These are phyloP conservation scores for Linnemannia elongata DNA, from an alignment of 192 early-diverging fungal species.

Conservation along the genomic window DNA sequence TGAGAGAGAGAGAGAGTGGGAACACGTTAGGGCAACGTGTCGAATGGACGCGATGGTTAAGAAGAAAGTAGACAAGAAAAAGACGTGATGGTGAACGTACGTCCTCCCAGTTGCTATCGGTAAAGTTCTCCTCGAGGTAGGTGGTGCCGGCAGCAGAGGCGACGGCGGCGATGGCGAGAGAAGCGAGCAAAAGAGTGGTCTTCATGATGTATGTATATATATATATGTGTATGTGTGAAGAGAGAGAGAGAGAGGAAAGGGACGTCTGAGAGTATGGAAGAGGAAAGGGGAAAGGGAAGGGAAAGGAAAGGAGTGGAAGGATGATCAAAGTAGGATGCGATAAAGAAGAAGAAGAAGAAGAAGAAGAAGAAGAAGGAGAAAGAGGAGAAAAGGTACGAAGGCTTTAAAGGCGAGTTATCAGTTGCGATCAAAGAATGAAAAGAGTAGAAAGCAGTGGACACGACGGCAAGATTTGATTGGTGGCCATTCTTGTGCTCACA, in stretches of 20 bases:
- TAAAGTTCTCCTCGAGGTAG: conserved; percentile 92
- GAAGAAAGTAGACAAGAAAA: not conserved
- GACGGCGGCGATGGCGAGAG: conserved; percentile 55
- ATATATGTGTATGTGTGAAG: conserved; percentile 1
- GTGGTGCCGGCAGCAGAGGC: conserved; percentile 54
- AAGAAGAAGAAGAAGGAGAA: not conserved
- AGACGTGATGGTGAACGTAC: conserved; percentile 37
- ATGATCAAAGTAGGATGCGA: conserved; percentile 2
- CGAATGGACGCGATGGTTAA: not conserved
- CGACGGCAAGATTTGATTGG: not conserved
- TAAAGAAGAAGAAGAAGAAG: not conserved
- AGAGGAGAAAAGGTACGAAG: not conserved
- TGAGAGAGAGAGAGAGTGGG: conserved; percentile 8
- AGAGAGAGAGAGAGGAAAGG: not conserved
- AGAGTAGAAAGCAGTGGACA: not conserved
- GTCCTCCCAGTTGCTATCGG: conserved; percentile 68
- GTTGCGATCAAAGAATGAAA: not conserved
- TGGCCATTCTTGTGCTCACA: not conserved
- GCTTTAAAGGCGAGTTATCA: not conserved
- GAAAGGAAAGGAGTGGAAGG: not conserved
- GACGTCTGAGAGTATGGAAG: conserved; percentile 4
- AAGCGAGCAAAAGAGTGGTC: conserved; percentile 50
- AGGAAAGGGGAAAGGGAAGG: not conserved
- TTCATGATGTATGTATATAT: conserved; percentile 39
- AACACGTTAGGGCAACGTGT: not conserved